Evolutionary conservation across 2,329 filamentous ascomycete species (phyloP).

Genomic region (Onygenales sp.): DNA sequence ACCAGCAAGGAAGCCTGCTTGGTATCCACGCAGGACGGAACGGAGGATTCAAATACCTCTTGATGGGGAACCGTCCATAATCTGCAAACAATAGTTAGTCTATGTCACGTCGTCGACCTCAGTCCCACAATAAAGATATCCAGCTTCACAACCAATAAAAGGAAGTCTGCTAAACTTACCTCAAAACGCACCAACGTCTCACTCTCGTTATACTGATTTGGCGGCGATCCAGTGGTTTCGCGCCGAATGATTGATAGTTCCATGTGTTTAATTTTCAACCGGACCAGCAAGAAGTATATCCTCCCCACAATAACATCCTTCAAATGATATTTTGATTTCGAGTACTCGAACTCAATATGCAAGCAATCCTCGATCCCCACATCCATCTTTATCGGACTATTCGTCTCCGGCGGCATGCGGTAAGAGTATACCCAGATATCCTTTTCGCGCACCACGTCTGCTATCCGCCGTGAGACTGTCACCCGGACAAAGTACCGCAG

Average conservation of each 20-base stretch:
- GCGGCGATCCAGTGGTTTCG: conserved; percentile 91
- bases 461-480: conserved; percentile 93
- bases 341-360: conserved; percentile 99
- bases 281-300: conserved; percentile 95
- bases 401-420: conserved; percentile 94
- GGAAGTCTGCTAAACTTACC: conserved; percentile 38
- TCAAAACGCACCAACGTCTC: conserved; percentile 96
- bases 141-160: conserved; percentile 1
- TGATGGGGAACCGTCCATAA: conserved; percentile 99
- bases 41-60: conserved; percentile 52
- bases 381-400: conserved; percentile 99
- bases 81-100: conserved; percentile 41
- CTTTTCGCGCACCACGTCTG: conserved; percentile 96
- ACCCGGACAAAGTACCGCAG: conserved; percentile 96
- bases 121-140: neutral
- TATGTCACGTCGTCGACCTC: neutral
- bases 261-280: conserved; percentile 99
- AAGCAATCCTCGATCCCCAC: conserved; percentile 98
- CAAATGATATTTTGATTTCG: conserved; percentile 96
- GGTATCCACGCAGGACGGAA: neutral
- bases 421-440: conserved; percentile 99
- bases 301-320: conserved; percentile 98
- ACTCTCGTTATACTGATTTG: conserved; percentile 99
- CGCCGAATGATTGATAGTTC: conserved; percentile 94
- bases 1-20: neutral